A percentile compares a stretch with the other conserved stretches of the same genome.
Evolutionary conservation across 139 green algal genomes (phyloP).

Genomic region (Diplosphaera chodatii): DNA sequence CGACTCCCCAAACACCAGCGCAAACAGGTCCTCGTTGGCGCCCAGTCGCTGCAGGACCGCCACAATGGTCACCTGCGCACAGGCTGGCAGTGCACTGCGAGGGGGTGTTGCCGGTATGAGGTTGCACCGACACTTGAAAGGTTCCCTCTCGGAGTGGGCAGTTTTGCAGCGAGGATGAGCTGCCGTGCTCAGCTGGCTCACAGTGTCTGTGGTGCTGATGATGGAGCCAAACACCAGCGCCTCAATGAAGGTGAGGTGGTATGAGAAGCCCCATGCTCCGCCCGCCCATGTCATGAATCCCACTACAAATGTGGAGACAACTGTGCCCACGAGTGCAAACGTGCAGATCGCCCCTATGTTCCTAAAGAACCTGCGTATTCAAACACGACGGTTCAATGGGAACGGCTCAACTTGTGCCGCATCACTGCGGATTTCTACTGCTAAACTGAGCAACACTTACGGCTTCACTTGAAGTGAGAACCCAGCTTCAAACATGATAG

Average conservation of each 20-base stretch:
- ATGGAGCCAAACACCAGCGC: constrained; percentile 48
- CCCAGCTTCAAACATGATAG: constrained; percentile 80
- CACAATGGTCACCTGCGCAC: constrained; percentile 41
- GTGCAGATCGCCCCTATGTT: constrained; percentile 42
- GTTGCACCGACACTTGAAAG: no score
- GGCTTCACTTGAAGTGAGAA: constrained; percentile 47
- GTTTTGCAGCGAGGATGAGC: no score
- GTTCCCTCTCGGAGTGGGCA: no score
- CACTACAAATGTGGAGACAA: constrained; percentile 33
- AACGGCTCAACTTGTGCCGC: no score
- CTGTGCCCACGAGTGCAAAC: constrained; percentile 43
- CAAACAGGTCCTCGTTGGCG: constrained; percentile 64
- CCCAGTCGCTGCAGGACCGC: constrained; percentile 43
- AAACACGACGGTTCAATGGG: no score
- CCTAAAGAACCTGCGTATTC: constrained; percentile 34
- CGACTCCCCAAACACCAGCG: constrained; percentile 77
- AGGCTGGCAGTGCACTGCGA: no score
- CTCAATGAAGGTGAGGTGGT: constrained; percentile 27
- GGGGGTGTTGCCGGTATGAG: no score
- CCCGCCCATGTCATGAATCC: constrained; percentile 18
- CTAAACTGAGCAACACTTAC: no score
- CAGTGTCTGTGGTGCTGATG: constrained; percentile 53
- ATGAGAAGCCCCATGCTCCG: constrained; percentile 29
- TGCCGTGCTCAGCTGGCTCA: constrained; percentile 11
- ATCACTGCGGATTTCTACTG: no score